Evolutionary conservation across 2,329 filamentous ascomycete genomes (phyloP).

Genomic region (Scleromitrula shiraiana): DNA sequence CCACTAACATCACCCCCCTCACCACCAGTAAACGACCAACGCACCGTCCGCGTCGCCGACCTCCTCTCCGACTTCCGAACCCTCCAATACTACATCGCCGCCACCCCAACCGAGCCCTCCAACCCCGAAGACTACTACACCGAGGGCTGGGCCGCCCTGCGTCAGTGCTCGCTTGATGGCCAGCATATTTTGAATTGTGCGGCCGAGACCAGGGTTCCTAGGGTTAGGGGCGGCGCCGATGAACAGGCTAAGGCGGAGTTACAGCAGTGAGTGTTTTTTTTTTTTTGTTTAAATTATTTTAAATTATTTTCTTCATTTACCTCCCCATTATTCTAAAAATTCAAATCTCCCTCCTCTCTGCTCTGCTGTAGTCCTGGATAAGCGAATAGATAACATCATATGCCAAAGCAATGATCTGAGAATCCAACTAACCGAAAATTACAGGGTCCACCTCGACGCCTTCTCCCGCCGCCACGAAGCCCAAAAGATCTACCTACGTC

Average conservation of each 20-base stretch:
- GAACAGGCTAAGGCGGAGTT: conserved; percentile 56
- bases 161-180: conserved; percentile 55
- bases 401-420: not conserved
- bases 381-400: too few relatives aligned
- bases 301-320: too few relatives aligned
- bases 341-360: too few relatives aligned
- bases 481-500: conserved; percentile 56
- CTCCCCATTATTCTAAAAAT: too few relatives aligned
- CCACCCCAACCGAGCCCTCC: conserved; percentile 45
- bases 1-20: too few relatives aligned
- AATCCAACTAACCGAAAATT: conserved; percentile 1
- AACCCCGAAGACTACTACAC: conserved; percentile 53
- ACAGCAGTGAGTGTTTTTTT: conserved; percentile 44
- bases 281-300: too few relatives aligned
- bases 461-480: conserved; percentile 54
- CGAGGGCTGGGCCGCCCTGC: conserved; percentile 53
- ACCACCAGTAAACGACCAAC: conserved; percentile 56
- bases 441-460: conserved; percentile 53
- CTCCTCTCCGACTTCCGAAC: conserved; percentile 53
- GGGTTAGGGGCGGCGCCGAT: conserved; percentile 43
- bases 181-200: conserved; percentile 58
- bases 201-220: conserved; percentile 52
- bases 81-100: conserved; percentile 55
- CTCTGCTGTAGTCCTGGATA: too few relatives aligned
- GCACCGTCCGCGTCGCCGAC: conserved; percentile 52